These are phyloP conservation scores for Globisporangium cystogenes DNA, from an alignment of 352 stramenopile genomes.

Conservation along the genomic window DNA sequence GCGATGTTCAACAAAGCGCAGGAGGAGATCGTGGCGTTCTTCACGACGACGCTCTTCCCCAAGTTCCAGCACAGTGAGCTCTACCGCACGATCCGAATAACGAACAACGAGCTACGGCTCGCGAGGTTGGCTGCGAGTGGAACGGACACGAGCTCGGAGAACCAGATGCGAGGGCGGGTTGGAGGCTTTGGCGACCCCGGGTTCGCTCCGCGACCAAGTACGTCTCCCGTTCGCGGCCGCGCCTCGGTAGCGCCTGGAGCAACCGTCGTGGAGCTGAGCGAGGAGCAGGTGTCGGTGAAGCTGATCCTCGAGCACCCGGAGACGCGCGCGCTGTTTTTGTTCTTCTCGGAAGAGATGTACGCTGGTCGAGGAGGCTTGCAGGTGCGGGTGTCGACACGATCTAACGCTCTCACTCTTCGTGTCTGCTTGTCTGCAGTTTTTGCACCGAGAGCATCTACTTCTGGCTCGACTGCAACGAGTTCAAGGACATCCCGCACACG, in stretches of 20 bases:
- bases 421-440: constrained; percentile 25
- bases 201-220: constrained; percentile 2
- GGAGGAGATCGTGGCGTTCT: constrained; percentile 65
- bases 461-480: constrained; percentile 81
- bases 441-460: constrained; percentile 83
- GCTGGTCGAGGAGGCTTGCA: too few relatives aligned
- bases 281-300: constrained; percentile 38
- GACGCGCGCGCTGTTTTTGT: constrained; percentile 58
- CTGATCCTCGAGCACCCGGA: constrained; percentile 62
- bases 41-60: constrained; percentile 54
- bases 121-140: constrained; percentile 23
- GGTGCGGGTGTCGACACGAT: too few relatives aligned
- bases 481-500: constrained; percentile 67
- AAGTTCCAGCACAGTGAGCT: constrained; percentile 75
- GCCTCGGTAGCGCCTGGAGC: not conserved
- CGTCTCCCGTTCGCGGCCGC: constrained; percentile 1
- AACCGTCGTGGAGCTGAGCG: constrained; percentile 22
- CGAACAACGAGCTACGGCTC: constrained; percentile 10
- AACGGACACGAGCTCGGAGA: constrained; percentile 1
- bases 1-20: constrained; percentile 71
- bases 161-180: not conserved
- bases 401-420: not conserved
- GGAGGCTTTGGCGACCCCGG: not conserved
- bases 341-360: constrained; percentile 79
- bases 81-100: constrained; percentile 53